Conservation (phyloP, 345 rosid genomes). For the Lumnitzera littorea region DNA sequence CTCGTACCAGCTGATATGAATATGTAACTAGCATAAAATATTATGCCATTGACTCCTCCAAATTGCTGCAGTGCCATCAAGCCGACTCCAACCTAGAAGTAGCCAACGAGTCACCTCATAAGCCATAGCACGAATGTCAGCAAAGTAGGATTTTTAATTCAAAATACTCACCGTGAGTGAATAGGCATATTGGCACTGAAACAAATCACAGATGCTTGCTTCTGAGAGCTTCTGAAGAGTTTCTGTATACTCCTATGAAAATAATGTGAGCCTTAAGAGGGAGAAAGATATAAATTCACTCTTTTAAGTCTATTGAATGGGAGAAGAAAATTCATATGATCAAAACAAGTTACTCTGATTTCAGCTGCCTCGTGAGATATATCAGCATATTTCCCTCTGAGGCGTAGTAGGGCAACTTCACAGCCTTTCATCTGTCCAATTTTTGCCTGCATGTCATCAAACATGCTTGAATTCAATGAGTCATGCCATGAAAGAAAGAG, state of each 20-base stretch:
- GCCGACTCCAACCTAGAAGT: conserved; percentile 42
- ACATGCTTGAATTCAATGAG: neutral
- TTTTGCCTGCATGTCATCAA: conserved; percentile 28
- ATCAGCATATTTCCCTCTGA: conserved; percentile 30
- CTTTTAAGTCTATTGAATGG: too few relatives aligned
- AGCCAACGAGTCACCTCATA: too few relatives aligned
- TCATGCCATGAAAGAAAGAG: too few relatives aligned
- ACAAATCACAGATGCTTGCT: conserved; percentile 26
- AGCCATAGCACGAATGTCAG: neutral
- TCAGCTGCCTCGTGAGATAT: conserved; percentile 38
- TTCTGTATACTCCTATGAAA: conserved; percentile 31
- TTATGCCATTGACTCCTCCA: conserved; percentile 55
- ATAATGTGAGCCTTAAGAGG: neutral
- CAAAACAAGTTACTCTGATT: conserved; percentile 22
- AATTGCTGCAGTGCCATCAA: conserved; percentile 79
- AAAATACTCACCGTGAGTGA: conserved; percentile 26
- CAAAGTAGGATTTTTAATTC: neutral
- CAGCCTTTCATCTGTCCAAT: conserved; percentile 20
- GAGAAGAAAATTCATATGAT: neutral
- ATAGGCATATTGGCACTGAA: conserved; percentile 32
- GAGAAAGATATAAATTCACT: too few relatives aligned
- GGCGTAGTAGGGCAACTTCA: conserved; percentile 21
- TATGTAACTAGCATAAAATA: conserved; percentile 30
- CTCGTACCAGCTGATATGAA: conserved; percentile 36
- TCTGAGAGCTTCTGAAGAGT: conserved; percentile 20